phyloP scores from a whole-genome alignment of 2,329 filamentous ascomycete genomes.

The Phyllosticta citrichinensis region DNA sequence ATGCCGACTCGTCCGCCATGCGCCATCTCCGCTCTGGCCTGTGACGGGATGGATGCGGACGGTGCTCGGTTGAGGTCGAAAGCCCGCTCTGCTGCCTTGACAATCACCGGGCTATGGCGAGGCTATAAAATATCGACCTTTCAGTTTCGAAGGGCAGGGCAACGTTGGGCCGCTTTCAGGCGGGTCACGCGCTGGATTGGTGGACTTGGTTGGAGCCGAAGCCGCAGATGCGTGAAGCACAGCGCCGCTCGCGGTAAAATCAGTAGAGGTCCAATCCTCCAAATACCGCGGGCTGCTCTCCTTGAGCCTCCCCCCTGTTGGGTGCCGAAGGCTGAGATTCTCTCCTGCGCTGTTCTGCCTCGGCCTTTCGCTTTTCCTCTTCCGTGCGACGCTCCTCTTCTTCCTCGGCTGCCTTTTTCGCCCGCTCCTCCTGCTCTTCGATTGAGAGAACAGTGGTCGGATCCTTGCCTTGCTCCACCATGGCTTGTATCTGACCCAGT shows the following conservation, averaged over 20 bases:
- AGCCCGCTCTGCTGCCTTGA: neutral
- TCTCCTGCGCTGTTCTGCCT: slow-evolving; percentile 22
- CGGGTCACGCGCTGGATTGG: neutral
- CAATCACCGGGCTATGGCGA: neutral
- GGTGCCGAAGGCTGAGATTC: neutral
- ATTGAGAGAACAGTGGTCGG: slow-evolving; percentile 38
- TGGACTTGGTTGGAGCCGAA: neutral
- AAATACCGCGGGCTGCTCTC: slow-evolving; percentile 4
- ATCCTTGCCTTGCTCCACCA: slow-evolving; percentile 53
- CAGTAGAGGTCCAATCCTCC: slow-evolving; percentile 8
- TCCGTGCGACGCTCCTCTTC: slow-evolving; percentile 24
- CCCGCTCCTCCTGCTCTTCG: slow-evolving; percentile 23
- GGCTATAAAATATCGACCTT: neutral
- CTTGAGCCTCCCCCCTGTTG: neutral
- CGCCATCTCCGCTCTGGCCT: neutral
- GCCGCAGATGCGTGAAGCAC: neutral
- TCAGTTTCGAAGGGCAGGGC: neutral
- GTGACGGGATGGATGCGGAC: neutral
- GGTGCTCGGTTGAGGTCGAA: neutral
- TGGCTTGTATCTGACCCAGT: slow-evolving; percentile 50
- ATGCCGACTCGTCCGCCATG: neutral
- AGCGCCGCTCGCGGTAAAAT: neutral
- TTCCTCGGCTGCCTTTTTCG: slow-evolving; percentile 13
- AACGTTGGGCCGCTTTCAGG: too few relatives aligned
- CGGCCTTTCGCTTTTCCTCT: slow-evolving; percentile 29